These are phyloP conservation scores for Paraglomus occultum DNA, from an alignment of 192 early-diverging fungal species.

Conservation along the genomic window DNA sequence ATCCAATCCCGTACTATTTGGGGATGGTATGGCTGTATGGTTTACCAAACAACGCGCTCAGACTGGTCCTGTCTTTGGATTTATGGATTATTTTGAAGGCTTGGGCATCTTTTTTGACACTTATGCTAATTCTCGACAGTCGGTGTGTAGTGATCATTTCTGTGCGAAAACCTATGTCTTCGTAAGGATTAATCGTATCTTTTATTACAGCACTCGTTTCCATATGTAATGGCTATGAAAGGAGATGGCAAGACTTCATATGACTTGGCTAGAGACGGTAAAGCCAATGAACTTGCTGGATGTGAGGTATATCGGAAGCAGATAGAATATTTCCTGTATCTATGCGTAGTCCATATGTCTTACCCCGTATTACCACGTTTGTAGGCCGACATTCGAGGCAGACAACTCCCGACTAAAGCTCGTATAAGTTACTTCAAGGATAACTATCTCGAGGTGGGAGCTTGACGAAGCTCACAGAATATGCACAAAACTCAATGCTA, in stretches of 20 bases:
- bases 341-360: background rate
- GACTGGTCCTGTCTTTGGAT: conserved; percentile 88
- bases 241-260: conserved; percentile 89
- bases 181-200: background rate
- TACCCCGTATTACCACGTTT: background rate
- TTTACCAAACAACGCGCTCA: conserved; percentile 69
- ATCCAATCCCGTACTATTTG: conserved; percentile 70
- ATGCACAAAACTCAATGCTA: background rate
- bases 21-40: conserved; percentile 98
- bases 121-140: conserved; percentile 75
- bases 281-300: conserved; percentile 58
- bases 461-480: background rate
- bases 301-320: conserved; percentile 49
- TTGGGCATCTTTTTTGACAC: conserved; percentile 98
- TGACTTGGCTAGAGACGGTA: conserved; percentile 83
- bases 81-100: conserved; percentile 81
- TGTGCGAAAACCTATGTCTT: background rate
- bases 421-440: conserved; percentile 75
- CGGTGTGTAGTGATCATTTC: conserved; percentile 34
- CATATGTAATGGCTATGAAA: conserved; percentile 90
- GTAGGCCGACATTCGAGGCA: conserved; percentile 72
- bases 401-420: conserved; percentile 57
- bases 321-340: background rate
- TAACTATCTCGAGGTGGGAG: conserved; percentile 26
- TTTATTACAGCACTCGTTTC: conserved; percentile 64